Conservation (phyloP, 805 yeast species). For the Phaffomyces antillensis region DNA sequence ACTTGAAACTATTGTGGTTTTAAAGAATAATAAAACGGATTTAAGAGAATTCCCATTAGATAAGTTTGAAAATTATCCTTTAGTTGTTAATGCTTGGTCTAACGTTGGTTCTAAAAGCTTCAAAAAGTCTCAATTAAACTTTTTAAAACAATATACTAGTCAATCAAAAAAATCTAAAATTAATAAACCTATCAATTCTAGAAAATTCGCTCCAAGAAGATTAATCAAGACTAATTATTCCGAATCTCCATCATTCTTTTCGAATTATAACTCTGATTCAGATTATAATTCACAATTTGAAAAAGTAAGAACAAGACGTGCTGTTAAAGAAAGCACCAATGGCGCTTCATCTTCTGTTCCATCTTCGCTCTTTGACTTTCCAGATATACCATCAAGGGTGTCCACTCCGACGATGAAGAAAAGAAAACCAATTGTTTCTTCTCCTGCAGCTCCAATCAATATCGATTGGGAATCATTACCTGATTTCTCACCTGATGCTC, state of each 20-base stretch:
- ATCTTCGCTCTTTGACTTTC: conserved; percentile 18
- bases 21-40: conserved; percentile 9
- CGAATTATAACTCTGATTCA: conserved; percentile 28
- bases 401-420: conserved; percentile 30
- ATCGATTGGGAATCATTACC: conserved; percentile 65
- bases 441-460: conserved; percentile 39
- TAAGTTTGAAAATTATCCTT: conserved; percentile 35
- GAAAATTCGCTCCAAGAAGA: conserved; percentile 22
- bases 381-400: conserved; percentile 26
- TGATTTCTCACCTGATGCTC: conserved; percentile 72
- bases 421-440: conserved; percentile 35
- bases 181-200: conserved; percentile 12
- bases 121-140: conserved; percentile 42
- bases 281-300: conserved; percentile 30
- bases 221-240: conserved; percentile 10
- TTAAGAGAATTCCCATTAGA: conserved; percentile 40
- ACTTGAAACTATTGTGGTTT: conserved; percentile 14
- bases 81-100: conserved; percentile 47
- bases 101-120: conserved; percentile 35
- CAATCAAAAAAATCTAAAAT: conserved; percentile 22
- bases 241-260: conserved; percentile 8
- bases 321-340: conserved; percentile 30
- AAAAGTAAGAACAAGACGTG: conserved; percentile 55
- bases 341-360: conserved; percentile 3
- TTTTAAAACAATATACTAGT: conserved; percentile 41